phyloP scores from a whole-genome alignment of 2,329 filamentous ascomycete genomes.

The Thelonectria rubi region DNA sequence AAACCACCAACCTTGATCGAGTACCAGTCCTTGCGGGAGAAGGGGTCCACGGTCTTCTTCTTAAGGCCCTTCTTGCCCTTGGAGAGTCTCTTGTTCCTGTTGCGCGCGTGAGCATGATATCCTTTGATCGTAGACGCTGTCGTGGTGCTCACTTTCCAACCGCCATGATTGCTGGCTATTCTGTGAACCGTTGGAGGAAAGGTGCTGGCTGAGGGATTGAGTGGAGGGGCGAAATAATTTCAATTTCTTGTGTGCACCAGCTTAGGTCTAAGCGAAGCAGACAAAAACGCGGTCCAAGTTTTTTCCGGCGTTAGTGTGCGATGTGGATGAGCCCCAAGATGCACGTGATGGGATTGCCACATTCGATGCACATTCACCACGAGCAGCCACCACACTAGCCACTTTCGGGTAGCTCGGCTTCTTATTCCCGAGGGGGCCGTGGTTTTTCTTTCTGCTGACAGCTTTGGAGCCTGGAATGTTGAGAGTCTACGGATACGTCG shows the following conservation, averaged over 20 bases:
- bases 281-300: constrained; percentile 41
- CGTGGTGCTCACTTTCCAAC: constrained; percentile 64
- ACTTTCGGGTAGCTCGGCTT: neutral
- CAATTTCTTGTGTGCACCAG: constrained; percentile 52
- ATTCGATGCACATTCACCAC: neutral
- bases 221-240: constrained; percentile 55
- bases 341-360: constrained; percentile 31
- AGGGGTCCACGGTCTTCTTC: constrained; percentile 98
- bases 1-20: constrained; percentile 78
- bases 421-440: neutral
- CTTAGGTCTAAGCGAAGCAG: constrained; percentile 51
- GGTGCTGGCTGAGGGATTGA: constrained; percentile 54
- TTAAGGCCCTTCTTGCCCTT: constrained; percentile 99
- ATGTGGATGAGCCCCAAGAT: constrained; percentile 26
- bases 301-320: constrained; percentile 41
- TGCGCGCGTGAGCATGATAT: constrained; percentile 37
- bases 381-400: neutral
- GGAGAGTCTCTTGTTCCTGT: constrained; percentile 99
- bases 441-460: neutral
- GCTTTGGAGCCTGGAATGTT: neutral
- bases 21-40: constrained; percentile 99
- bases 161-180: constrained; percentile 66
- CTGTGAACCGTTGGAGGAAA: constrained; percentile 55
- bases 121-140: constrained; percentile 12
- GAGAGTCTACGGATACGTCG: no score